Conservation (phyloP, 129 eudicot species). For the Lactuca sativa region DNA sequence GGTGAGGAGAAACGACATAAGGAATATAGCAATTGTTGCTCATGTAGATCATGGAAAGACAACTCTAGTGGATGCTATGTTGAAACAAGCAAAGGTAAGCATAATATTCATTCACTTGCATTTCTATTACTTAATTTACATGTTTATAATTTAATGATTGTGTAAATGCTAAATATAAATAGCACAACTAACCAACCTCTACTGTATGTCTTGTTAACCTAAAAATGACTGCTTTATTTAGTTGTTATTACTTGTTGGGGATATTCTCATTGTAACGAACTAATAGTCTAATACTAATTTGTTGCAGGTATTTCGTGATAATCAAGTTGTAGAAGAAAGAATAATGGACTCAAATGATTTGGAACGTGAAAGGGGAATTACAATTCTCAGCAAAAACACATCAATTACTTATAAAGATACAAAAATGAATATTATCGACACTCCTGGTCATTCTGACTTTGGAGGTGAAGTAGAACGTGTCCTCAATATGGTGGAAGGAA, state of each 20-base stretch:
- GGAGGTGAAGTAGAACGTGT: slow-evolving; percentile 99
- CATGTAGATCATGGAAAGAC: slow-evolving; percentile 99
- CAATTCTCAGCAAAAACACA: slow-evolving; percentile 96
- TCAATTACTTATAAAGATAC: slow-evolving; percentile 86
- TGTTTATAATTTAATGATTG: no score
- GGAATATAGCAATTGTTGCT: slow-evolving; percentile 98
- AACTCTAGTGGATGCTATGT: slow-evolving; percentile 91
- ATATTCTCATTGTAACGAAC: no score
- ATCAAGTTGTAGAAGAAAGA: slow-evolving; percentile 94
- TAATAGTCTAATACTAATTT: not conserved
- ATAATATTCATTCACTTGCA: not conserved
- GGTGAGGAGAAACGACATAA: slow-evolving; percentile 77
- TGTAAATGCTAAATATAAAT: no score
- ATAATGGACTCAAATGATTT: slow-evolving; percentile 99
- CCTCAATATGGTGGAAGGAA: slow-evolving; percentile 97
- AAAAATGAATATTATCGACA: slow-evolving; percentile 91
- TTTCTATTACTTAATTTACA: not conserved
- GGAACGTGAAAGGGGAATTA: slow-evolving; percentile 98
- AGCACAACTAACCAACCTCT: no score
- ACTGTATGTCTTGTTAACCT: no score
- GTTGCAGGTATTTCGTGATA: slow-evolving; percentile 97
- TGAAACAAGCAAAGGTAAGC: slow-evolving; percentile 91
- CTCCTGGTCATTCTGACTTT: slow-evolving; percentile 99
- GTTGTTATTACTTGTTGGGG: not conserved
- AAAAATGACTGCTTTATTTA: no score